Conservation (phyloP, 2,329 filamentous ascomycete genomes). For the Verticillium isaacii region DNA sequence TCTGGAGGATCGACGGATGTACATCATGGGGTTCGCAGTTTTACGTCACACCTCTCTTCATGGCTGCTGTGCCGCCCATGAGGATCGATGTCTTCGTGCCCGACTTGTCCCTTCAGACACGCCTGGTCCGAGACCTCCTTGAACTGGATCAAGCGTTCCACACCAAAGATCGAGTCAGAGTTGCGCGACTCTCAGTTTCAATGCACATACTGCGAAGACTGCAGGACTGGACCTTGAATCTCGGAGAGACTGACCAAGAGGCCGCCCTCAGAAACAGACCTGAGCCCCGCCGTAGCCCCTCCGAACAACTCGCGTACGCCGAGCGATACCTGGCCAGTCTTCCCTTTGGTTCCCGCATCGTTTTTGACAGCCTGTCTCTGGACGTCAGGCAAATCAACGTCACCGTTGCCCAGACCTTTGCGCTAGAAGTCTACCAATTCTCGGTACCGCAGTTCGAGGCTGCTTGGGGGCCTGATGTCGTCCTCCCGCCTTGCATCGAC, state of each 20-base stretch:
- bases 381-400: slow-evolving; percentile 42
- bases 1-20: slow-evolving; percentile 57
- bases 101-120: slow-evolving; percentile 37
- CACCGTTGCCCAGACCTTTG: slow-evolving; percentile 42
- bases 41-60: slow-evolving; percentile 50
- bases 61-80: slow-evolving; percentile 39
- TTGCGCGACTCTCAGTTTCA: slow-evolving; percentile 45
- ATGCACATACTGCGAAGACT: slow-evolving; percentile 50
- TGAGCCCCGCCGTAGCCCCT: slow-evolving; percentile 4
- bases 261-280: not conserved
- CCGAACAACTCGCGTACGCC: not conserved
- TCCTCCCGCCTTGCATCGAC: slow-evolving; percentile 42
- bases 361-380: slow-evolving; percentile 45
- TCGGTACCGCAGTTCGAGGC: slow-evolving; percentile 33
- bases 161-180: slow-evolving; percentile 43
- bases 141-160: slow-evolving; percentile 50
- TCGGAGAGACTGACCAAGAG: slow-evolving; percentile 15
- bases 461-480: slow-evolving; percentile 37
- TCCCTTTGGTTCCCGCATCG: slow-evolving; percentile 54
- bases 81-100: slow-evolving; percentile 56
- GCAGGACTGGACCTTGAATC: slow-evolving; percentile 40
- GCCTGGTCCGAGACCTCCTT: slow-evolving; percentile 38
- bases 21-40: slow-evolving; percentile 53
- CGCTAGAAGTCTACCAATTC: slow-evolving; percentile 48
- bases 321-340: slow-evolving; percentile 35